phyloP scores from a whole-genome alignment of 108 stramenopile genomes.

The Pseudonitzschia multistriata region DNA sequence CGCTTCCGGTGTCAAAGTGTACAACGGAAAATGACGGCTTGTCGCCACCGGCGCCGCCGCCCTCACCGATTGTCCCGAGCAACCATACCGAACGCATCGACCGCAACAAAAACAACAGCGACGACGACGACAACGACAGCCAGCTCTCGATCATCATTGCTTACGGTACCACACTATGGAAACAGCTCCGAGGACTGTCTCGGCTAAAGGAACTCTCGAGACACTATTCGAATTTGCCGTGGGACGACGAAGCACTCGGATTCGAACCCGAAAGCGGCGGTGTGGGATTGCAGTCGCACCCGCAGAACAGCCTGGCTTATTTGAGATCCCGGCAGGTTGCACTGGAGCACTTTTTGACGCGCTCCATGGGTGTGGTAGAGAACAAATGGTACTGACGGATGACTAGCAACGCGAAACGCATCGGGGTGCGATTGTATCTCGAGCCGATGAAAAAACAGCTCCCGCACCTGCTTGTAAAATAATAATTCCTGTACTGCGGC shows the following conservation, averaged over 20 bases:
- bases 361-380: neutral
- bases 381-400: neutral
- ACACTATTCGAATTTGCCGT: neutral
- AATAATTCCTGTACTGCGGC: too few relatives aligned
- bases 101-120: neutral
- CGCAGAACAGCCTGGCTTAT: neutral
- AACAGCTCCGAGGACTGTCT: neutral
- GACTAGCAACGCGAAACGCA: neutral
- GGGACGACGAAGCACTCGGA: neutral
- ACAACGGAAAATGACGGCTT: neutral
- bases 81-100: neutral
- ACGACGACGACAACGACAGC: neutral
- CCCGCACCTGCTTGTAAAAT: too few relatives aligned
- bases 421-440: too few relatives aligned
- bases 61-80: neutral
- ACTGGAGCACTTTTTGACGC: neutral
- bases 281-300: neutral
- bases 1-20: neutral
- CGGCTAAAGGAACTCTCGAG: neutral
- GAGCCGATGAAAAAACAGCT: too few relatives aligned
- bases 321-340: neutral
- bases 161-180: neutral
- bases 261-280: too few relatives aligned
- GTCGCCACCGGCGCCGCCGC: neutral
- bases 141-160: neutral